These are phyloP conservation scores for Hibiscus syriacus DNA, from an alignment of 345 rosid genomes.

Conservation along the genomic window DNA sequence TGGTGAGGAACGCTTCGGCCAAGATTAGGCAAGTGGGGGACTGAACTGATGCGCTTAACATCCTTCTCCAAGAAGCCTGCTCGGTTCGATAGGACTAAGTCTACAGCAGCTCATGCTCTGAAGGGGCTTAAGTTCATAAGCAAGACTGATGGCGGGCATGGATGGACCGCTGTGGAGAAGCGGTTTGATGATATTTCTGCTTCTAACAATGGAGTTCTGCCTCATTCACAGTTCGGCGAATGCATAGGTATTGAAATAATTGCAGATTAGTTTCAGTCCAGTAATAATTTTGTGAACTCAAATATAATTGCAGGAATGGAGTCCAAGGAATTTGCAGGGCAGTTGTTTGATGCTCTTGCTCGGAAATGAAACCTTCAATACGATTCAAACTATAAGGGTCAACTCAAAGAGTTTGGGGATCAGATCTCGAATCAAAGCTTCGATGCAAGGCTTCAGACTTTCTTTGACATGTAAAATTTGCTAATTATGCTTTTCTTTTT, in stretches of 20 bases:
- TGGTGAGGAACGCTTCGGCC: constrained; percentile 44
- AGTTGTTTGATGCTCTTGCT: constrained; percentile 60
- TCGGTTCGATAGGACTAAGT: constrained; percentile 55
- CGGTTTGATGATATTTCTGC: constrained; percentile 53
- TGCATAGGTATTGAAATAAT: constrained; percentile 57
- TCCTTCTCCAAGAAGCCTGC: constrained; percentile 39
- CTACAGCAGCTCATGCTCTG: constrained; percentile 54
- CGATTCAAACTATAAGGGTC: constrained; percentile 40
- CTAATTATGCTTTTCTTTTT: too few species aligned
- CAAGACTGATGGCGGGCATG: constrained; percentile 55
- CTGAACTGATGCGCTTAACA: constrained; percentile 47
- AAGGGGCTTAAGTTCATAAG: constrained; percentile 74
- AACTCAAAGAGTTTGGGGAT: constrained; percentile 61
- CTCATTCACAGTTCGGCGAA: constrained; percentile 47
- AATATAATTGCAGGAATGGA: constrained; percentile 43
- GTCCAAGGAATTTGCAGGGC: constrained; percentile 55
- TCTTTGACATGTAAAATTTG: constrained; percentile 55
- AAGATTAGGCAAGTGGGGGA: constrained; percentile 52
- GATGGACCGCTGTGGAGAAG: constrained; percentile 63
- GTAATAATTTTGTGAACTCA: background rate
- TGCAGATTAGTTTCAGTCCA: background rate
- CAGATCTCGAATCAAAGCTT: constrained; percentile 67
- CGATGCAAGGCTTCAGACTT: constrained; percentile 59
- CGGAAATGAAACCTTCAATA: constrained; percentile 40
- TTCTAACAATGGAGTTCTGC: constrained; percentile 33